A percentile compares a stretch with the other conserved stretches of the same genome.
Conservation (phyloP, 441 rosid genomes). For the Metrosideros polymorpha region DNA sequence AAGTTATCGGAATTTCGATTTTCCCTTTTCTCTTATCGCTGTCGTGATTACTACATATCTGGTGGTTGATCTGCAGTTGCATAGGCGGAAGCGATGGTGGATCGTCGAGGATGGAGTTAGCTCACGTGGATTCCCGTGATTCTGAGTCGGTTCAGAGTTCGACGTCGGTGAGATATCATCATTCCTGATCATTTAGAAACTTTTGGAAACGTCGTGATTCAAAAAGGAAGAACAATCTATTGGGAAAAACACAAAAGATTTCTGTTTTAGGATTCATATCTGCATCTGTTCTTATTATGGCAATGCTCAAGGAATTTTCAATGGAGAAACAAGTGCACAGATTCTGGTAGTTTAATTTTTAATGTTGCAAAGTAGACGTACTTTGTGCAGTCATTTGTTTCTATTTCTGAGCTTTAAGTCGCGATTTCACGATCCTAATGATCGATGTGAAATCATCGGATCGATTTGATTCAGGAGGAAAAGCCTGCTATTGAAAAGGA, state of each 20-base stretch:
- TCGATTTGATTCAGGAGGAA: conserved; percentile 14
- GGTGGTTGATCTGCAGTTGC: conserved; percentile 13
- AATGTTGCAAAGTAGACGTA: background rate
- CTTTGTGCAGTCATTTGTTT: background rate
- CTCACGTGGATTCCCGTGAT: conserved; percentile 3
- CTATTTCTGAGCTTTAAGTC: background rate
- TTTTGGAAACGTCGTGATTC: background rate
- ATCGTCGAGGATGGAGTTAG: background rate
- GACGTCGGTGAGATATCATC: conserved; percentile 3
- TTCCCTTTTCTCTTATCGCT: background rate
- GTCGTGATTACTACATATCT: background rate
- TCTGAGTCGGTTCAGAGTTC: background rate
- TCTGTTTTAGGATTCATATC: background rate
- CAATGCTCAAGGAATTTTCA: background rate
- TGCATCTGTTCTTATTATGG: background rate
- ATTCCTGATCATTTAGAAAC: background rate
- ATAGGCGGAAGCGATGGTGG: conserved; percentile 12
- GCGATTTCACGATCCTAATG: background rate
- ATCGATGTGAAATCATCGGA: background rate
- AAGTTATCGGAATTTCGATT: background rate
- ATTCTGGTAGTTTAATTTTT: background rate
- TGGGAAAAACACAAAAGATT: background rate
- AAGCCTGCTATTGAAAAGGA: background rate
- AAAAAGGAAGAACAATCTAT: background rate
- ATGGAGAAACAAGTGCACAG: background rate